A percentile compares a stretch with the other conserved stretches of the same genome.
These are phyloP conservation scores for Fistulinella prunicolor DNA, from an alignment of 768 basidiomycete species.

Conservation along the genomic window DNA sequence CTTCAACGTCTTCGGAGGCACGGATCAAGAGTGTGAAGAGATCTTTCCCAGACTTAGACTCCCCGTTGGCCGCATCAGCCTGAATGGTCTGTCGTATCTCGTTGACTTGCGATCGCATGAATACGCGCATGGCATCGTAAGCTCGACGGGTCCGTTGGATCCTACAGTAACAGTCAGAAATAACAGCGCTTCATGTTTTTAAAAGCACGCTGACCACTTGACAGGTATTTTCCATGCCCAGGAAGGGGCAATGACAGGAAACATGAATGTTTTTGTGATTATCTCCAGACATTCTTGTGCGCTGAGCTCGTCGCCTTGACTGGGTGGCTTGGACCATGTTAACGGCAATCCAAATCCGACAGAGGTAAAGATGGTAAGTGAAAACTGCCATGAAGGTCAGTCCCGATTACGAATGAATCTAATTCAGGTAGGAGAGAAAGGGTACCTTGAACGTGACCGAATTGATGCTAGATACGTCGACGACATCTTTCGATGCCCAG, in stretches of 20 bases:
- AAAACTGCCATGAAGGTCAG: constrained; percentile 5
- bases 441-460: constrained; percentile 8
- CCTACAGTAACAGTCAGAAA: constrained; percentile 8
- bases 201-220: constrained; percentile 3
- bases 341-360: constrained; percentile 19
- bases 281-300: constrained; percentile 11
- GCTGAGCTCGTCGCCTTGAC: constrained; percentile 5
- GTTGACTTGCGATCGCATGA: constrained; percentile 16
- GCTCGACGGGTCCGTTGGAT: constrained; percentile 15
- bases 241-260: constrained; percentile 6
- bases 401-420: not conserved
- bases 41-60: constrained; percentile 1
- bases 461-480: constrained; percentile 11
- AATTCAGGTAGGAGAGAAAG: not conserved
- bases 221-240: constrained; percentile 24
- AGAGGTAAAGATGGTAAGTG: constrained; percentile 16
- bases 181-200: not conserved
- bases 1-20: constrained; percentile 15
- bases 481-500: constrained; percentile 7
- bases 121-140: constrained; percentile 16
- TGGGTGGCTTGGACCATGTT: constrained; percentile 8
- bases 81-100: constrained; percentile 2
- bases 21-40: constrained; percentile 15
- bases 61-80: not conserved
- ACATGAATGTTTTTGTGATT: constrained; percentile 1